These are phyloP conservation scores for Cyclospora cayetanensis DNA, from an alignment of 169 alveolate genomes.

Conservation along the genomic window DNA sequence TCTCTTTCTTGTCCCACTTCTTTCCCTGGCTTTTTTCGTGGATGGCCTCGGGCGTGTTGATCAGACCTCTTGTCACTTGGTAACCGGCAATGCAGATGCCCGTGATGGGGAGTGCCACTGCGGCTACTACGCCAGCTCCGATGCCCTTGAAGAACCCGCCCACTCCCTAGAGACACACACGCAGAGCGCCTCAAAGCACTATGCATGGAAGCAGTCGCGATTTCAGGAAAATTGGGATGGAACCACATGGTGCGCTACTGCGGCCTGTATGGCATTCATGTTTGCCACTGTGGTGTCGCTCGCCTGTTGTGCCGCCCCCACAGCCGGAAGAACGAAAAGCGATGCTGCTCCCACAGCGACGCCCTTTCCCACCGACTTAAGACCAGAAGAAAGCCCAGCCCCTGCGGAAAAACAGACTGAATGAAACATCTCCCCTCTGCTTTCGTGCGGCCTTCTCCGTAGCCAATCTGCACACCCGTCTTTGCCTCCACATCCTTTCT, in stretches of 20 bases:
- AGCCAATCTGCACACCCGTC: too few species aligned
- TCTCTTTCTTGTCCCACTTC: conserved; percentile 88
- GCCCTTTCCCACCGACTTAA: conserved; percentile 90
- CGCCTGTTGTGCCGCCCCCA: conserved; percentile 85
- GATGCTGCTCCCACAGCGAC: conserved; percentile 90
- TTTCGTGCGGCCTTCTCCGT: too few species aligned
- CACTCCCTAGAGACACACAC: conserved; percentile 84
- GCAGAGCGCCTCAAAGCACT: too few species aligned
- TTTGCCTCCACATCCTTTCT: too few species aligned
- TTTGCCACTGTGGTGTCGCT: too few species aligned
- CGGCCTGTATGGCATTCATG: too few species aligned
- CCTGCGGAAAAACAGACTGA: background rate
- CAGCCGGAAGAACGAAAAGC: conserved; percentile 88
- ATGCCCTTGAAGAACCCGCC: conserved; percentile 90
- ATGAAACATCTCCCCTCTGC: too few species aligned
- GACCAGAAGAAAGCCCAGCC: conserved; percentile 89
- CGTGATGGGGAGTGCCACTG: conserved; percentile 88
- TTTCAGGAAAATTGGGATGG: too few species aligned
- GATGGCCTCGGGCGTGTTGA: conserved; percentile 91
- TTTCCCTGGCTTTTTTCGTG: conserved; percentile 86
- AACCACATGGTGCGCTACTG: too few species aligned
- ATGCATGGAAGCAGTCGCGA: too few species aligned
- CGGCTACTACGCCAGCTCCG: conserved; percentile 90
- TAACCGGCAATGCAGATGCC: conserved; percentile 91
- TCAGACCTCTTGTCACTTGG: conserved; percentile 88